These are phyloP conservation scores for Lentinula sp. DNA, from an alignment of 768 basidiomycete species.

Conservation along the genomic window DNA sequence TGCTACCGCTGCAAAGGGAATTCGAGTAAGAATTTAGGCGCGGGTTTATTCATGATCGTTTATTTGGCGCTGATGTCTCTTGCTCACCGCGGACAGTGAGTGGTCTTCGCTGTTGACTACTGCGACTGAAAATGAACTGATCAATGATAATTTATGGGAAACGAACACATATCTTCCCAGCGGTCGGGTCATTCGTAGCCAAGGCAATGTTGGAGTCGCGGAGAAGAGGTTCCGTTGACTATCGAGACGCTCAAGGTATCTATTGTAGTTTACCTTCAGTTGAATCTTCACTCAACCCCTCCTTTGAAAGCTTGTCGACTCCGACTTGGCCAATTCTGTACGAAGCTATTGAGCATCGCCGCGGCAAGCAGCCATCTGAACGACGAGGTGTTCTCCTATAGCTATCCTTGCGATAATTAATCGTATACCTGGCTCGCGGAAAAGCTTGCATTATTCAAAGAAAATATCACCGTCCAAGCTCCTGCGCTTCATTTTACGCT, in stretches of 20 bases:
- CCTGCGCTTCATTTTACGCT: slow-evolving; percentile 94
- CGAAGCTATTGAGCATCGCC: slow-evolving; percentile 69
- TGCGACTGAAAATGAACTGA: slow-evolving; percentile 8
- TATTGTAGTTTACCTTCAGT: neutral
- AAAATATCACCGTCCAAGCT: slow-evolving; percentile 72
- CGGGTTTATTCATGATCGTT: no score
- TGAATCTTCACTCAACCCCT: neutral
- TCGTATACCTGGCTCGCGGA: slow-evolving; percentile 35
- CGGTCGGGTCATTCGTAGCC: slow-evolving; percentile 93
- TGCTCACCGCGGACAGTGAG: no score
- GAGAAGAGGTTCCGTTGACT: slow-evolving; percentile 78
- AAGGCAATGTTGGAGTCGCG: slow-evolving; percentile 96
- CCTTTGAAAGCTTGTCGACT: slow-evolving; percentile 68
- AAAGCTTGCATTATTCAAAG: slow-evolving; percentile 47
- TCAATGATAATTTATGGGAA: slow-evolving; percentile 41
- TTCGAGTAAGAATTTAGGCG: no score
- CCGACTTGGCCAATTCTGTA: slow-evolving; percentile 76
- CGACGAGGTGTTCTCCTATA: slow-evolving; percentile 43
- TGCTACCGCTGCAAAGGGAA: no score
- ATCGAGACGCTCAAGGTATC: slow-evolving; percentile 75
- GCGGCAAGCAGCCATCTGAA: no score
- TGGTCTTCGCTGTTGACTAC: no score
- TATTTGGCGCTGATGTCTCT: no score
- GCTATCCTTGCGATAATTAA: neutral
- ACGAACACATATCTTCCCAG: slow-evolving; percentile 78